Percentiles rank a stretch among this genome's conserved stretches.
phyloP scores from a whole-genome alignment of 1,284 basidiomycete species.

The Malassezia caprae region DNA sequence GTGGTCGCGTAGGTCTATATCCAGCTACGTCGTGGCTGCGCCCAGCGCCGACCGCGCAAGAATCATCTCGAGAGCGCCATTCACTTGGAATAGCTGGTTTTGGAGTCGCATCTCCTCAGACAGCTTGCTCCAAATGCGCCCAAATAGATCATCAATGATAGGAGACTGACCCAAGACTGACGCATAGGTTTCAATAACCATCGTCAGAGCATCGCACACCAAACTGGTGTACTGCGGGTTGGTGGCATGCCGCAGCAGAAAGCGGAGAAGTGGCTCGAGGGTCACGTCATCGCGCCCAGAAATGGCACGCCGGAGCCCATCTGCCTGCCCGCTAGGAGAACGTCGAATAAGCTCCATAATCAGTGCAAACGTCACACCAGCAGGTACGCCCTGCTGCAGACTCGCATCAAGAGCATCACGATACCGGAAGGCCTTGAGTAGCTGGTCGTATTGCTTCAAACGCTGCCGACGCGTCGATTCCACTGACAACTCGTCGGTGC shows the following conservation, averaged over 20 bases:
- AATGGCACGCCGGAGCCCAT: constrained; percentile 76
- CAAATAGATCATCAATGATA: constrained; percentile 72
- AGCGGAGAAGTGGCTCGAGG: constrained; percentile 75
- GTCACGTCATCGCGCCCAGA: constrained; percentile 86
- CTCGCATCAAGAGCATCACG: constrained; percentile 66
- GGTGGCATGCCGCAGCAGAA: constrained; percentile 72
- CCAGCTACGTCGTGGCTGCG: constrained; percentile 14
- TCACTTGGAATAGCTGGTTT: constrained; percentile 68
- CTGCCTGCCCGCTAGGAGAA: constrained; percentile 51
- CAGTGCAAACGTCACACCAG: constrained; percentile 68
- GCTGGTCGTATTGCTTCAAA: constrained; percentile 75
- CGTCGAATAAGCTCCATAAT: constrained; percentile 83
- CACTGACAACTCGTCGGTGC: constrained; percentile 50
- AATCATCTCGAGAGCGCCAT: constrained; percentile 87
- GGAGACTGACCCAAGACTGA: constrained; percentile 85
- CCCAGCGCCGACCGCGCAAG: constrained; percentile 49
- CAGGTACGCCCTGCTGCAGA: constrained; percentile 32
- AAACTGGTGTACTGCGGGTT: constrained; percentile 84
- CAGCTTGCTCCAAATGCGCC: constrained; percentile 72
- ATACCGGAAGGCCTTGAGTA: constrained; percentile 88
- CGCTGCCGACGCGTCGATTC: constrained; percentile 62
- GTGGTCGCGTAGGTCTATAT: neutral
- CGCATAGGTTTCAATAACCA: constrained; percentile 76
- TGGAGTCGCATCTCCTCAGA: constrained; percentile 81
- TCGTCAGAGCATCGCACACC: constrained; percentile 68